Percentiles rank a stretch among this genome's conserved stretches.
Evolutionary conservation across 108 stramenopile species (phyloP).

Genomic region (Nannochloropsis salina): DNA sequence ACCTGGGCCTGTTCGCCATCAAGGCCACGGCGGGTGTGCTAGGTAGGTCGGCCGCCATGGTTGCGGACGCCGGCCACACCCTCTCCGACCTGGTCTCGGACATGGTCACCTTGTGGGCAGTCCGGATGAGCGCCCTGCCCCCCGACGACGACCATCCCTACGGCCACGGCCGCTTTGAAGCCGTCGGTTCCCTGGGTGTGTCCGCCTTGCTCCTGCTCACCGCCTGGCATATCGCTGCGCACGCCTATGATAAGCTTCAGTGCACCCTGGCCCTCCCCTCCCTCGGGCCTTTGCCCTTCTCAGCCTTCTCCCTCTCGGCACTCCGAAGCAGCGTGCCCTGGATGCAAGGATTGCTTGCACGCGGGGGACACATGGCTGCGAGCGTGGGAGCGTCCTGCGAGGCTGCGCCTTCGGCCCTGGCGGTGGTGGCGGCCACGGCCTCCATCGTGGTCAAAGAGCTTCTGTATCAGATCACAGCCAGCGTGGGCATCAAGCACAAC

Average conservation of each 20-base stretch:
- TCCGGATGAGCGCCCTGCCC: constrained; percentile 48
- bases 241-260: constrained; percentile 59
- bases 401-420: constrained; percentile 34
- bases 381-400: constrained; percentile 37
- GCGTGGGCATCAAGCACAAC: constrained; percentile 71
- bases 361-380: constrained; percentile 38
- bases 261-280: background rate
- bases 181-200: constrained; percentile 80
- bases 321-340: constrained; percentile 1
- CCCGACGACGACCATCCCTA: constrained; percentile 76
- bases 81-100: constrained; percentile 79
- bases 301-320: background rate
- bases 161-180: constrained; percentile 93
- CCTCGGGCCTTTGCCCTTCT: background rate
- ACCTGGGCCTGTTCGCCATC: constrained; percentile 65
- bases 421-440: constrained; percentile 70
- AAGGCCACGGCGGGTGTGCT: constrained; percentile 70
- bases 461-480: constrained; percentile 70
- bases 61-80: constrained; percentile 94
- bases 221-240: constrained; percentile 70
- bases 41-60: constrained; percentile 72
- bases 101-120: constrained; percentile 83
- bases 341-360: constrained; percentile 4
- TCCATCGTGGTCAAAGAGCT: constrained; percentile 81
- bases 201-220: constrained; percentile 78